Conservation (phyloP, 202 grass and related monocot species). For the Zoysia matrella region DNA sequence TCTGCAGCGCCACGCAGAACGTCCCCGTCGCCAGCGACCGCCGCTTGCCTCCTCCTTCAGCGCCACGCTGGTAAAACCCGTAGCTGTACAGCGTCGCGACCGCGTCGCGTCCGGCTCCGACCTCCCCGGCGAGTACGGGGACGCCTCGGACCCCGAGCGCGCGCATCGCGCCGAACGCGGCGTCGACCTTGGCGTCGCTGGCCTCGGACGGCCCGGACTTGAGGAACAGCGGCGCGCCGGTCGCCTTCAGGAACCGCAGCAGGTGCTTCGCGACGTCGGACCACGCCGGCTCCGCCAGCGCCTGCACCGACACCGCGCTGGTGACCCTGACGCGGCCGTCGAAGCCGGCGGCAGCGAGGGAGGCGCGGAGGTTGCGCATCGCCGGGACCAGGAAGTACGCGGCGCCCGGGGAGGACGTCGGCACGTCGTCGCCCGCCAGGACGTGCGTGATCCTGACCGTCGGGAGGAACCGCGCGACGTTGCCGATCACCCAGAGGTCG, state of each 20-base stretch:
- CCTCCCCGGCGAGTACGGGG: constrained; percentile 35
- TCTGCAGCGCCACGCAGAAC: constrained; percentile 89
- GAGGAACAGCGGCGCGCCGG: constrained; percentile 49
- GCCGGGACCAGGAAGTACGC: constrained; percentile 45
- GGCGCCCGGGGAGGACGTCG: neutral
- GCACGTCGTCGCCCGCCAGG: constrained; percentile 33
- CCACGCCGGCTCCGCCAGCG: neutral
- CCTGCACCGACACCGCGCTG: constrained; percentile 12
- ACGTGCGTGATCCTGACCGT: constrained; percentile 48
- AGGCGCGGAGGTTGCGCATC: constrained; percentile 46
- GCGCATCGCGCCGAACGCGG: constrained; percentile 42
- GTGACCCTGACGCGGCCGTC: constrained; percentile 48
- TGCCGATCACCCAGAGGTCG: constrained; percentile 35
- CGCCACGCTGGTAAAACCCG: neutral
- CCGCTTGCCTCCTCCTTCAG: neutral
- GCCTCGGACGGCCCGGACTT: constrained; percentile 28
- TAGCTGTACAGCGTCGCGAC: constrained; percentile 38
- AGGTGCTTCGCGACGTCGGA: neutral
- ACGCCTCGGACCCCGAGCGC: constrained; percentile 30
- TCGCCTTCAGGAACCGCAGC: constrained; percentile 36
- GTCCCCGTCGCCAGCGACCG: constrained; percentile 62
- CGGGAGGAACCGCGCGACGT: constrained; percentile 47
- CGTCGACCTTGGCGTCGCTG: constrained; percentile 29
- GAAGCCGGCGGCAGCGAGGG: constrained; percentile 41
- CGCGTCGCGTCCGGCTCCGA: neutral